Evolutionary conservation across 306 rosid species (phyloP), one percentile per base, ranked within the genome.

Genomic region (Trifolium repens): DNA sequence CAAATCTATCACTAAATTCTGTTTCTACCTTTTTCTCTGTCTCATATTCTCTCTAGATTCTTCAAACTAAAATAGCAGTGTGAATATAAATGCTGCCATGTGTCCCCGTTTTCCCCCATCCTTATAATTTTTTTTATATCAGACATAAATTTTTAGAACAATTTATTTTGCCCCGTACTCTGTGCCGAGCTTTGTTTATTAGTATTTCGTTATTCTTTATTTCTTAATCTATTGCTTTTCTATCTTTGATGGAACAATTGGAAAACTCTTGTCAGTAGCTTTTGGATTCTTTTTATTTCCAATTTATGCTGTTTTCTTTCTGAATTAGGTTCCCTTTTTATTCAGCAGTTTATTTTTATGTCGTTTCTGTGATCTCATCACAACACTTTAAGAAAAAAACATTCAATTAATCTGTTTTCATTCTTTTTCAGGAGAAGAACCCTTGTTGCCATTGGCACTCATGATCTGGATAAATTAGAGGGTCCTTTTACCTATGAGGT

Each of bases 401-500:
- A 67, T 49, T 83, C 64, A 12, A 4, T 72, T 66, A 34, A 66
- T 58, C n/a, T 71, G 14, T 78, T 70, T 75, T 42, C 68, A 44
- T 47, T 44, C 57, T 61, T 7, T 65, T 78, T 62, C 77, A 93
- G 98, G 84, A 87, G 93, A 80, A 89, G 98, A 88, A 90, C 97
- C 19, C 91, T 94, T 9, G 98, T 91, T 78, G 98, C 98, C 59
- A 94, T 94, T 72, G 98, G 98, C 62, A 94, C 98, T 71, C 98
- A 94, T 79, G 98, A 94, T 81, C 83, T 94, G 85, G 98, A 94
- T 73, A 90, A 79, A 62, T 78, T 94, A 78, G 84, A 87, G 78
- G 83, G 86, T 66, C 98, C 98, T 52, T 94, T 91, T 83, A 85
- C 97, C 24, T 91, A 94, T 83, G 98, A 94, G 96, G 98, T 93